Conservation (phyloP, 2,329 filamentous ascomycete species). For the Cytospora leucostoma region DNA sequence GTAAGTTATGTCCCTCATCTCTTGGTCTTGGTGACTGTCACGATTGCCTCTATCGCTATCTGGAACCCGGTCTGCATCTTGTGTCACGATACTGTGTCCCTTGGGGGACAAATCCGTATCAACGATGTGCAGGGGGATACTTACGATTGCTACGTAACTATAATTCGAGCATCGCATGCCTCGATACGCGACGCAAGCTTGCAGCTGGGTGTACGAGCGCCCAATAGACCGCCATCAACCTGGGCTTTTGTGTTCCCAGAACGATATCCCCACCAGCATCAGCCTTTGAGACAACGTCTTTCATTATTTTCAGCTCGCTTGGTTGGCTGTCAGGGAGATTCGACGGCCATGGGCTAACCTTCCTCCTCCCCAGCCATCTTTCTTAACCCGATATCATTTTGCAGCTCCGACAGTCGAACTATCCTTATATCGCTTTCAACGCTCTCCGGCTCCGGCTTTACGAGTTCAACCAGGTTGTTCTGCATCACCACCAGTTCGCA, state of each 20-base stretch:
- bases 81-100: slow-evolving; percentile 6
- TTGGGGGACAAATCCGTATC: not conserved
- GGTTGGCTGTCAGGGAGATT: not conserved
- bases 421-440: not conserved
- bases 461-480: slow-evolving; percentile 4
- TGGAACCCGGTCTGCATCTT: slow-evolving; percentile 6
- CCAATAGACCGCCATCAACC: slow-evolving; percentile 15
- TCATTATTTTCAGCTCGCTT: slow-evolving; percentile 19
- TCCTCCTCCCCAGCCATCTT: slow-evolving; percentile 24
- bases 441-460: not conserved
- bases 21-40: not conserved
- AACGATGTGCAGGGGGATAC: not conserved
- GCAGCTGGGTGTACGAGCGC: slow-evolving; percentile 1
- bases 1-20: slow-evolving; percentile 18
- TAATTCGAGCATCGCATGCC: slow-evolving; percentile 1
- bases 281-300: slow-evolving; percentile 16
- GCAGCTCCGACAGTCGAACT: slow-evolving; percentile 10
- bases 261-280: slow-evolving; percentile 5
- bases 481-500: slow-evolving; percentile 4
- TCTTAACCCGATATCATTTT: slow-evolving; percentile 25
- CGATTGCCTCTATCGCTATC: not conserved
- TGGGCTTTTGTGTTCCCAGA: slow-evolving; percentile 18
- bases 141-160: slow-evolving; percentile 6
- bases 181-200: slow-evolving; percentile 10
- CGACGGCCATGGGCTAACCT: slow-evolving; percentile 16